A percentile compares a stretch with the other conserved stretches of the same genome.
phyloP scores from a whole-genome alignment of 805 yeast genomes.

The Komagataella pastoris region DNA sequence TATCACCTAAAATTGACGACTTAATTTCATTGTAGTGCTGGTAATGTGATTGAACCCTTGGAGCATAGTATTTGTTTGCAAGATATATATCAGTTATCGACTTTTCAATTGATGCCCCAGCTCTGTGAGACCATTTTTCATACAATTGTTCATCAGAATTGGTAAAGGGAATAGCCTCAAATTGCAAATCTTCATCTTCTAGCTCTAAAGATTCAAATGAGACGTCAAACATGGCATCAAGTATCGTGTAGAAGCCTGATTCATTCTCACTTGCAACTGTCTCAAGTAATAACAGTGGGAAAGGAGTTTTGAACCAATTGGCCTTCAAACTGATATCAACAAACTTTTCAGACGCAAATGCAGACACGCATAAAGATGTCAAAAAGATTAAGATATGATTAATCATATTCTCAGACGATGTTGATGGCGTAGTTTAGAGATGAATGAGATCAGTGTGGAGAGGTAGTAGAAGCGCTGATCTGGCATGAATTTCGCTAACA shows the following conservation, averaged over 20 bases:
- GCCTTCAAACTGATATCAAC: conserved; percentile 20
- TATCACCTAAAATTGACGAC: conserved; percentile 19
- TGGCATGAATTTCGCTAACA: background rate
- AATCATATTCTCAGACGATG: background rate
- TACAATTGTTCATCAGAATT: conserved; percentile 14
- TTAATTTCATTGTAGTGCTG: conserved; percentile 28
- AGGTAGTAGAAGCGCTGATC: background rate
- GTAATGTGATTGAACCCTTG: conserved; percentile 55
- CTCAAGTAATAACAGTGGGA: conserved; percentile 22
- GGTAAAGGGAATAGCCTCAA: conserved; percentile 3
- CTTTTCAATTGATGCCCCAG: conserved; percentile 4
- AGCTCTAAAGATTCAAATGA: conserved; percentile 6
- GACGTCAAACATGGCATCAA: conserved; percentile 13
- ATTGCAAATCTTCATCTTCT: conserved; percentile 17
- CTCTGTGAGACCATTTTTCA: conserved; percentile 8
- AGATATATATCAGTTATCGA: conserved; percentile 26
- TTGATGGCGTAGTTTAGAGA: background rate
- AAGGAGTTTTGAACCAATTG: conserved; percentile 27
- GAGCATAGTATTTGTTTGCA: conserved; percentile 35
- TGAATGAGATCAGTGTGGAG: background rate
- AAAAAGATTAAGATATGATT: background rate
- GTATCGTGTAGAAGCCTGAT: conserved; percentile 20
- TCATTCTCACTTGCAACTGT: conserved; percentile 22
- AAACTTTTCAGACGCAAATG: conserved; percentile 5
- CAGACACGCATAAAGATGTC: background rate